Percentiles rank a stretch among this genome's conserved stretches.
Conservation (phyloP, 2,329 filamentous ascomycete genomes). For the Aureobasidium lini region DNA sequence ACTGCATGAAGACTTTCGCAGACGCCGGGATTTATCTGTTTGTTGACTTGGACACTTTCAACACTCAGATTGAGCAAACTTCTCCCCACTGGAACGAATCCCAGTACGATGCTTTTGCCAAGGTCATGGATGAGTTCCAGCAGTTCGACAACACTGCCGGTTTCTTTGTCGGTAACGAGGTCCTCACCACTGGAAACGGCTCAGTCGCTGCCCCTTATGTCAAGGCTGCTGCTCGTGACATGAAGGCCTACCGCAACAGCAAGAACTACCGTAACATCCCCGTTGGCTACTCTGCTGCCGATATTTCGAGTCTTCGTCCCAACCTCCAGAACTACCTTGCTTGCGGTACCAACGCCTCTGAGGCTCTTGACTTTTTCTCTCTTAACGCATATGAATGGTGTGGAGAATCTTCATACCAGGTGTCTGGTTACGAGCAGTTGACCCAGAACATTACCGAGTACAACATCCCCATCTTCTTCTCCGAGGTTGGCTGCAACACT, state of each 20-base stretch:
- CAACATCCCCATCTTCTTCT: slow-evolving; percentile 82
- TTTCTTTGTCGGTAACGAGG: slow-evolving; percentile 84
- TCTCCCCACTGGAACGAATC: slow-evolving; percentile 64
- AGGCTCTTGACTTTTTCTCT: slow-evolving; percentile 74
- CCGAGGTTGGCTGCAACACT: slow-evolving; percentile 77
- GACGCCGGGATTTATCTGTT: slow-evolving; percentile 78
- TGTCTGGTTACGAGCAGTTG: slow-evolving; percentile 63
- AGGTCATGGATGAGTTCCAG: slow-evolving; percentile 71
- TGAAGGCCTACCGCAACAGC: slow-evolving; percentile 70
- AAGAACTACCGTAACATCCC: slow-evolving; percentile 76
- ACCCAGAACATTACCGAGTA: slow-evolving; percentile 61
- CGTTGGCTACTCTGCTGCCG: slow-evolving; percentile 79
- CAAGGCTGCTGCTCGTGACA: slow-evolving; percentile 71
- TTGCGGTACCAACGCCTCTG: slow-evolving; percentile 61
- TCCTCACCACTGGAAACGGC: slow-evolving; percentile 53
- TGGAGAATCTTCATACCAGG: slow-evolving; percentile 44
- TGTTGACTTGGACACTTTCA: slow-evolving; percentile 72
- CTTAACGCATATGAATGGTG: slow-evolving; percentile 72
- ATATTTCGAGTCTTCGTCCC: slow-evolving; percentile 65
- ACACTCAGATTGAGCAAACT: slow-evolving; percentile 57
- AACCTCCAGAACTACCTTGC: slow-evolving; percentile 69
- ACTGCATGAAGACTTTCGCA: slow-evolving; percentile 73
- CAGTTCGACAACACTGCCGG: slow-evolving; percentile 73
- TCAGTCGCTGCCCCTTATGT: slow-evolving; percentile 69
- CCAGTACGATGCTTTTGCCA: slow-evolving; percentile 60